A percentile compares a stretch with the other conserved stretches of the same genome.
Evolutionary conservation across 352 stramenopile genomes (phyloP).

Genomic region (Globisporangium nunn): DNA sequence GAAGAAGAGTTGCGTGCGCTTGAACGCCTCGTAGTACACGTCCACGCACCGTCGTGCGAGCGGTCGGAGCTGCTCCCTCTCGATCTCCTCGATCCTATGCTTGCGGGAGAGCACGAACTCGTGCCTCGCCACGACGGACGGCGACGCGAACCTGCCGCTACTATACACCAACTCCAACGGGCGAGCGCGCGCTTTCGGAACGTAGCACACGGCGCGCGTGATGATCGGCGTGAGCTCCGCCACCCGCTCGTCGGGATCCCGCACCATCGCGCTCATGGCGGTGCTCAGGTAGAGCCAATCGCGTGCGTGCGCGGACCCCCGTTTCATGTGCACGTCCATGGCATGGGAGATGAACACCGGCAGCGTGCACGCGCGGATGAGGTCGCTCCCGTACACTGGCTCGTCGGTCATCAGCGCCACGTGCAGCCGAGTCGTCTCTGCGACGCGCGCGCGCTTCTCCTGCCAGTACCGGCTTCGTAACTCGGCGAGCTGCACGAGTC

Average conservation of each 20-base stretch:
- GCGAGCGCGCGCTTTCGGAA: slow-evolving; percentile 54
- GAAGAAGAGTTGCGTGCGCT: slow-evolving; percentile 91
- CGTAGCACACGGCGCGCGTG: slow-evolving; percentile 64
- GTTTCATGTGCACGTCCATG: slow-evolving; percentile 57
- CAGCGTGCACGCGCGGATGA: slow-evolving; percentile 41
- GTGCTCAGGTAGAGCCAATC: slow-evolving; percentile 22
- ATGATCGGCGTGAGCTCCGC: slow-evolving; percentile 34
- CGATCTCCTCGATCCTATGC: slow-evolving; percentile 14
- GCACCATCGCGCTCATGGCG: slow-evolving; percentile 44
- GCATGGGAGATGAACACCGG: slow-evolving; percentile 64
- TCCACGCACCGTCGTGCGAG: slow-evolving; percentile 30
- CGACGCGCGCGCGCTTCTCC: slow-evolving; percentile 24
- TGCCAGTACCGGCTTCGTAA: slow-evolving; percentile 29
- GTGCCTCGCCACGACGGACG: neutral
- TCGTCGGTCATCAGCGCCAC: slow-evolving; percentile 26
- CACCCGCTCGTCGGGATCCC: slow-evolving; percentile 34
- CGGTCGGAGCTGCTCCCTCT: slow-evolving; percentile 15
- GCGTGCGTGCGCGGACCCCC: slow-evolving; percentile 1
- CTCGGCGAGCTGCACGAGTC: slow-evolving; percentile 24
- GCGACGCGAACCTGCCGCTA: slow-evolving; percentile 27
- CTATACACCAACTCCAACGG: slow-evolving; percentile 29
- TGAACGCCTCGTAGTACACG: slow-evolving; percentile 54
- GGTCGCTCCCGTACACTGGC: slow-evolving; percentile 38
- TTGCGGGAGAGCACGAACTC: slow-evolving; percentile 35
- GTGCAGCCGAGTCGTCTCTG: slow-evolving; percentile 18